These are phyloP conservation scores for Thielaviopsis populi DNA, from an alignment of 2,329 filamentous ascomycete species.

Conservation along the genomic window DNA sequence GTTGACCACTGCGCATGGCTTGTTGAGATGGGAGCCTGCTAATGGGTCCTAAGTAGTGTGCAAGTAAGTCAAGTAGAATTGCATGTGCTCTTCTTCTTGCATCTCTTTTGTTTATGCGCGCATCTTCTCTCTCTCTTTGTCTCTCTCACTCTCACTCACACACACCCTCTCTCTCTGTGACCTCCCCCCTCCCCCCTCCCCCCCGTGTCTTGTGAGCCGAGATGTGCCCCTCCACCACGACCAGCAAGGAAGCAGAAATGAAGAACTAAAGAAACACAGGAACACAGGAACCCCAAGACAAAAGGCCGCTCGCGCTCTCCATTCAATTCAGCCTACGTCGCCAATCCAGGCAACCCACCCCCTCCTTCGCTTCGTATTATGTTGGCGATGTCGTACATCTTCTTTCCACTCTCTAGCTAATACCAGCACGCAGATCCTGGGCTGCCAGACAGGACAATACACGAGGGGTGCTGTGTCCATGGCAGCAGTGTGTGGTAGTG, in stretches of 20 bases:
- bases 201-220: not conserved
- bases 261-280: not conserved
- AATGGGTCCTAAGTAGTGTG: not conserved
- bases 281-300: not conserved
- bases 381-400: not conserved
- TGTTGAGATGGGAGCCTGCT: not conserved
- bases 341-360: not conserved
- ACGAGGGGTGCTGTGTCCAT: too few relatives aligned
- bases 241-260: too few relatives aligned
- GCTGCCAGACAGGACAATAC: too few relatives aligned
- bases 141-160: not conserved
- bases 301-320: too few relatives aligned
- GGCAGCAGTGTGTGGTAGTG: too few relatives aligned
- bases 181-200: not conserved
- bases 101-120: not conserved
- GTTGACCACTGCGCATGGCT: slow-evolving; percentile 14
- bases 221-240: too few relatives aligned
- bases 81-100: too few relatives aligned
- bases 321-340: too few relatives aligned
- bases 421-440: not conserved
- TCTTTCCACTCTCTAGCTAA: not conserved
- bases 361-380: not conserved
- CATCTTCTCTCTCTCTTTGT: too few relatives aligned
- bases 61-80: too few relatives aligned
- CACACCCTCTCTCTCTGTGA: too few relatives aligned